Percentiles rank a stretch among this genome's conserved stretches.
These are phyloP conservation scores for Xylaria sp. DNA, from an alignment of 2,329 filamentous ascomycete genomes.

Conservation along the genomic window DNA sequence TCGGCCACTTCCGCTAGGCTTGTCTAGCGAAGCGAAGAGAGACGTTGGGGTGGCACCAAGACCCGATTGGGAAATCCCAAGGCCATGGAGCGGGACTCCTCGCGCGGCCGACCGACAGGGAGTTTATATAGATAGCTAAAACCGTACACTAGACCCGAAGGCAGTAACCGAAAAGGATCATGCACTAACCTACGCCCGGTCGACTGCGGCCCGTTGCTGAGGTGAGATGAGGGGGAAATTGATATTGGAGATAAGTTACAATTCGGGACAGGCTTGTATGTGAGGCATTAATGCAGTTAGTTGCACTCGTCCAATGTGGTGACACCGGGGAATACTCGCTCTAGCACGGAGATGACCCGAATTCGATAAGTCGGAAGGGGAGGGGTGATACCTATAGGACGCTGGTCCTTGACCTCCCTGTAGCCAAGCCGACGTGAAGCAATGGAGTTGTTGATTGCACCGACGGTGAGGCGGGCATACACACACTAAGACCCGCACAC, in stretches of 20 bases:
- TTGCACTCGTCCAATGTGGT: background rate
- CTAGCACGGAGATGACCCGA: slow-evolving; percentile 1
- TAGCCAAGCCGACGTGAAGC: slow-evolving; percentile 15
- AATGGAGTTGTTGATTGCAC: slow-evolving; percentile 3
- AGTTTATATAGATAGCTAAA: slow-evolving; percentile 19
- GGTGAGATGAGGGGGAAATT: slow-evolving; percentile 9
- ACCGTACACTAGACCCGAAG: background rate
- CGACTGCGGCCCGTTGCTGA: slow-evolving; percentile 23
- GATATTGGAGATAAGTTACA: background rate
- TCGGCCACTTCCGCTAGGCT: slow-evolving; percentile 11
- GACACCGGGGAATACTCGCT: background rate
- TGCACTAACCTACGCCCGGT: background rate
- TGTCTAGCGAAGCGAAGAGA: background rate
- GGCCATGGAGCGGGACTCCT: slow-evolving; percentile 25
- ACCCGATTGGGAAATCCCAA: slow-evolving; percentile 18
- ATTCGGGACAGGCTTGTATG: background rate
- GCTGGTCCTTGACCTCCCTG: slow-evolving; percentile 15
- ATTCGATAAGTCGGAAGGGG: background rate
- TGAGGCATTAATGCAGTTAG: slow-evolving; percentile 13
- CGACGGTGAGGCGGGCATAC: slow-evolving; percentile 23
- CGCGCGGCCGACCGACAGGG: slow-evolving; percentile 7
- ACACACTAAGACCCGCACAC: slow-evolving; percentile 6
- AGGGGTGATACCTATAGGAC: slow-evolving; percentile 12
- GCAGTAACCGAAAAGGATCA: background rate
- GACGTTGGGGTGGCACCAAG: slow-evolving; percentile 10